A percentile compares a stretch with the other conserved stretches of the same genome.
phyloP scores from a whole-genome alignment of 2,329 filamentous ascomycete species.

The Trichoderma sp. region DNA sequence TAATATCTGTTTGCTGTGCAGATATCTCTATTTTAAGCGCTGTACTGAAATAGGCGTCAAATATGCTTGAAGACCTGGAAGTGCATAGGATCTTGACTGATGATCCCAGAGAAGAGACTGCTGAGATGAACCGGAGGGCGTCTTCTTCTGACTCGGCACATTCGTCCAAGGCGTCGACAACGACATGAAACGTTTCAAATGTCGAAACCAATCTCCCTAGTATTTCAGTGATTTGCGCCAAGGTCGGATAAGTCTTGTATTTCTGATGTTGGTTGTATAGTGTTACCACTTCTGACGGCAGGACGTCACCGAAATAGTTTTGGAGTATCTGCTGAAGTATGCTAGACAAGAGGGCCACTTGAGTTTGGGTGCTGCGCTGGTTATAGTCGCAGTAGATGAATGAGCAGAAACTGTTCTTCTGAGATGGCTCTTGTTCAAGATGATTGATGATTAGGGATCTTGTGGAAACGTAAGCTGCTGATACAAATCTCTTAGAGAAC shows the following conservation, averaged over 20 bases:
- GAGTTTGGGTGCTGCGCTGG: not conserved
- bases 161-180: not conserved
- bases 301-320: not conserved
- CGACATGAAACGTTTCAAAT: not conserved
- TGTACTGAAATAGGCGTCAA: not conserved
- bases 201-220: not conserved
- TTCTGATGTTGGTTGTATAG: not conserved
- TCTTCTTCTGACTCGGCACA: slow-evolving; percentile 1
- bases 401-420: not conserved
- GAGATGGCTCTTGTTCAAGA: not conserved
- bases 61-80: not conserved
- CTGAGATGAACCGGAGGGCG: not conserved
- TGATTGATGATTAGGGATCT: not conserved
- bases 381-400: slow-evolving; percentile 3
- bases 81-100: not conserved
- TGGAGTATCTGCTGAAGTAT: not conserved
- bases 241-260: not conserved
- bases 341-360: not conserved
- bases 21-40: not conserved
- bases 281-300: not conserved
- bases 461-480: not conserved
- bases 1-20: not conserved
- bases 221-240: not conserved
- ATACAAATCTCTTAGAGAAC: not conserved
- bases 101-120: not conserved